These are phyloP conservation scores for Thraustochytrium sp. DNA, from an alignment of 352 stramenopile genomes.

Conservation along the genomic window DNA sequence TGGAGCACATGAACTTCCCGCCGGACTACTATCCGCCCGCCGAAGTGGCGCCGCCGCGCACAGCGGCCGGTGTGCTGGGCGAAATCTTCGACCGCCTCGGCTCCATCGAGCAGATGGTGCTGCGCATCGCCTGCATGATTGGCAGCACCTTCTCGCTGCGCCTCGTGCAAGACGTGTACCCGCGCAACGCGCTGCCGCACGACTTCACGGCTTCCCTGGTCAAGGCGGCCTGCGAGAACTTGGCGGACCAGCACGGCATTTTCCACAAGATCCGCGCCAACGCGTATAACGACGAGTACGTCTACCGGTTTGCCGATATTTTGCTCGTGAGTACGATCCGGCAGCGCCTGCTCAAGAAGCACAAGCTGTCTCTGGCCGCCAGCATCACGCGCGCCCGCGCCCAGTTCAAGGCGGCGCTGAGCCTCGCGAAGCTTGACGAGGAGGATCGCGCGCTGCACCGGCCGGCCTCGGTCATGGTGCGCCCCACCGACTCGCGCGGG, in stretches of 20 bases:
- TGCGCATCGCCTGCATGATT: conserved; percentile 30
- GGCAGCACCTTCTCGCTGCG: conserved; percentile 29
- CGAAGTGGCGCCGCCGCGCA: conserved; percentile 4
- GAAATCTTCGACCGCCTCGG: background rate
- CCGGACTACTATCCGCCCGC: background rate
- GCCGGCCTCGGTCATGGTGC: background rate
- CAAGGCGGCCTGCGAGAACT: conserved; percentile 20
- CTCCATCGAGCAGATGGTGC: conserved; percentile 29
- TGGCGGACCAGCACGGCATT: conserved; percentile 34
- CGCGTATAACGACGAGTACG: conserved; percentile 39
- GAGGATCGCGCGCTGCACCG: background rate
- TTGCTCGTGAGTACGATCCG: background rate
- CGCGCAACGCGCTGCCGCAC: background rate
- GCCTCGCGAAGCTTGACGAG: background rate
- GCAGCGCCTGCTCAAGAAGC: conserved; percentile 12
- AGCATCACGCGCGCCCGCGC: conserved; percentile 14
- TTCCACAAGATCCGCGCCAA: conserved; percentile 31
- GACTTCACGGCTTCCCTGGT: background rate
- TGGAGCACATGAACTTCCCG: background rate
- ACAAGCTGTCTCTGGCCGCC: conserved; percentile 11
- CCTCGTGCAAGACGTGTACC: conserved; percentile 20
- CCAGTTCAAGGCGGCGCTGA: background rate
- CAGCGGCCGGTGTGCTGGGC: conserved; percentile 15
- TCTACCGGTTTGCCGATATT: conserved; percentile 9
- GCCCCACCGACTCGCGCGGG: background rate